These are phyloP conservation scores for Paramyrothecium roridum DNA, from an alignment of 2,329 filamentous ascomycete genomes.

Conservation along the genomic window DNA sequence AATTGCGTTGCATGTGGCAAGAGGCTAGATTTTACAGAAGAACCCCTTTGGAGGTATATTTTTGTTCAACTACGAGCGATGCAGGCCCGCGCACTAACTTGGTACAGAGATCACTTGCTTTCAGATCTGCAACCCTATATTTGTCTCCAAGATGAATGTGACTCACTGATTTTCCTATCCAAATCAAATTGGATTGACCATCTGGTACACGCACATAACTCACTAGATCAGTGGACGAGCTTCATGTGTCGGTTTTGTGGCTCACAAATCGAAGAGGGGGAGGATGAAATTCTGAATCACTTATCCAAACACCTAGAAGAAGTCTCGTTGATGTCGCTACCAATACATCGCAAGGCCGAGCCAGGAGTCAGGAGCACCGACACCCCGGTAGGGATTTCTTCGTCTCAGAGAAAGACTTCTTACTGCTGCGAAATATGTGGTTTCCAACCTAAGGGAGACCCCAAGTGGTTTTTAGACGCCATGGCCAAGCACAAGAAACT, in stretches of 20 bases:
- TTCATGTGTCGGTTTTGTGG: not conserved
- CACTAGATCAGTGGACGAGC: not conserved
- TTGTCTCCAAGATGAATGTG: not conserved
- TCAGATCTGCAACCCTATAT: not conserved
- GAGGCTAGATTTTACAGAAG: not conserved
- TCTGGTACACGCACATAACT: not conserved
- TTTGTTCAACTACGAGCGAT: not conserved
- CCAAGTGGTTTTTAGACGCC: not conserved
- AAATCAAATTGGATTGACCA: not conserved
- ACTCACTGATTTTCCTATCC: not conserved
- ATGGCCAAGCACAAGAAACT: not conserved
- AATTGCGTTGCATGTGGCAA: not conserved
- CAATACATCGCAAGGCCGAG: not conserved
- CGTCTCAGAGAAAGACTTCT: not conserved
- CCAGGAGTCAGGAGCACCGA: not conserved
- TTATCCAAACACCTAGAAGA: not conserved
- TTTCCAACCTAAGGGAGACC: not conserved
- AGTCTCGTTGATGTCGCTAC: not conserved
- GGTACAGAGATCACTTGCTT: not conserved
- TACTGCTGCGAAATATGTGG: not conserved
- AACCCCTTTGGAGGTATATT: not conserved
- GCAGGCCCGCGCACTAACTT: not conserved
- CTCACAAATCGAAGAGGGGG: not conserved
- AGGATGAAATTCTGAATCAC: not conserved
- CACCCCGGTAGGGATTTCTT: not conserved